Conservation (phyloP, 2,329 filamentous ascomycete genomes). For the Sporothrix schenckii region DNA sequence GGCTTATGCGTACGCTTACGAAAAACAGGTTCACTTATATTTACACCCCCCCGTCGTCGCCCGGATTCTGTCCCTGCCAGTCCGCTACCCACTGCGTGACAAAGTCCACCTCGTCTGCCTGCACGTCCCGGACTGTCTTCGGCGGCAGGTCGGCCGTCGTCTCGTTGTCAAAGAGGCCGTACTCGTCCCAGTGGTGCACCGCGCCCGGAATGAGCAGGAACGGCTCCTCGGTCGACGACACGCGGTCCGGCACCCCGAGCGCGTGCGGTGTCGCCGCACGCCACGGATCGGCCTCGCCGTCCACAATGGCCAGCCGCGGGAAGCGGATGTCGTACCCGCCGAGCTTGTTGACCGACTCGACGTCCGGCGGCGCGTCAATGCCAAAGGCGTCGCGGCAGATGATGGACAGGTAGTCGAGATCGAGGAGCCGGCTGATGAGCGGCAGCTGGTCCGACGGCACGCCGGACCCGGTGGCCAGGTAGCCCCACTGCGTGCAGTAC, state of each 20-base stretch:
- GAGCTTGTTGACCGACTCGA: constrained; percentile 72
- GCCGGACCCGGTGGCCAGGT: constrained; percentile 71
- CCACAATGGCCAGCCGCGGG: constrained; percentile 74
- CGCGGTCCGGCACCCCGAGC: constrained; percentile 58
- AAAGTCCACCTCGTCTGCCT: constrained; percentile 36
- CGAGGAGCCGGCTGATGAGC: constrained; percentile 70
- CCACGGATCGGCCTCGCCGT: constrained; percentile 81
- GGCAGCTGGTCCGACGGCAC: constrained; percentile 66
- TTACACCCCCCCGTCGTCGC: constrained; percentile 8
- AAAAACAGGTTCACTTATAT: background rate
- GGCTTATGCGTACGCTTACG: background rate
- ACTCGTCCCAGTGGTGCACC: constrained; percentile 82
- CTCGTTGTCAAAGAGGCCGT: constrained; percentile 66
- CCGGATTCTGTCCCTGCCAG: constrained; percentile 21
- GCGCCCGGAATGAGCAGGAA: constrained; percentile 71
- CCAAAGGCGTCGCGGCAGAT: constrained; percentile 71
- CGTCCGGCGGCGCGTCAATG: constrained; percentile 64
- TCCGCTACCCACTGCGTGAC: constrained; percentile 35
- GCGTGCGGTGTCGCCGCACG: constrained; percentile 72
- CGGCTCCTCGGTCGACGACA: constrained; percentile 66
- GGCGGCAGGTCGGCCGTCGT: constrained; percentile 45
- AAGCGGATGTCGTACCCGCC: constrained; percentile 74
- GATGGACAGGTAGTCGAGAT: constrained; percentile 62
- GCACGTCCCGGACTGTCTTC: constrained; percentile 30
- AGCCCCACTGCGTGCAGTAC: constrained; percentile 71